These are phyloP conservation scores for Cladosporium oxysporum DNA, from an alignment of 2,329 filamentous ascomycete species.

Conservation along the genomic window DNA sequence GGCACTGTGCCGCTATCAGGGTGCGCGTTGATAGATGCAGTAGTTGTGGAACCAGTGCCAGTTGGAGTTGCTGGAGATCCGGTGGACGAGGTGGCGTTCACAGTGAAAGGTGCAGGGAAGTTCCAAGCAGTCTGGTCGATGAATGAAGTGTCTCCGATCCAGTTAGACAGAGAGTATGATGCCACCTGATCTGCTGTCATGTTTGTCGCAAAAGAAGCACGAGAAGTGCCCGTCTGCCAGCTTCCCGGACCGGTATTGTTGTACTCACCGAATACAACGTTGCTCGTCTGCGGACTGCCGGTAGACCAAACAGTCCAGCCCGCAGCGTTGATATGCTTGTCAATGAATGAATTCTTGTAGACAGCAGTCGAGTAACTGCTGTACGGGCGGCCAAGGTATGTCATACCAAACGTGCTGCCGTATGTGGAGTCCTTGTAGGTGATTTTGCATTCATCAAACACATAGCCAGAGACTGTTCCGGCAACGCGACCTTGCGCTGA, in stretches of 20 bases:
- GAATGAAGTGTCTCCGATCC: conserved; percentile 46
- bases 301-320: conserved; percentile 60
- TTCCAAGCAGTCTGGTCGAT: conserved; percentile 46
- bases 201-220: conserved; percentile 52
- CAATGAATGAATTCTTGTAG: conserved; percentile 54
- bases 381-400: conserved; percentile 56
- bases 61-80: conserved; percentile 26
- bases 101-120: conserved; percentile 40
- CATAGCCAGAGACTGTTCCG: conserved; percentile 40
- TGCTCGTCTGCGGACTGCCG: conserved; percentile 49
- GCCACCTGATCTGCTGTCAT: conserved; percentile 39
- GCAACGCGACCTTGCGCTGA: conserved; percentile 42
- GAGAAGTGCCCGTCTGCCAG: conserved; percentile 47
- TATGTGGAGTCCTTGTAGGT: conserved; percentile 54
- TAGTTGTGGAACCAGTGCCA: conserved; percentile 29
- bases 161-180: conserved; percentile 41
- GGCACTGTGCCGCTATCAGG: conserved; percentile 47
- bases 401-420: conserved; percentile 40
- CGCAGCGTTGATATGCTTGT: conserved; percentile 56
- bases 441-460: conserved; percentile 52
- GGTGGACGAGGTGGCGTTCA: conserved; percentile 21
- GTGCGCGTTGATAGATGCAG: conserved; percentile 38
- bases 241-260: conserved; percentile 59
- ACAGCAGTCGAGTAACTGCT: conserved; percentile 50
- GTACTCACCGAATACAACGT: conserved; percentile 60